Base-by-base conservation (phyloP, 352 stramenopile species). In the Phytophthora multivora region DNA sequence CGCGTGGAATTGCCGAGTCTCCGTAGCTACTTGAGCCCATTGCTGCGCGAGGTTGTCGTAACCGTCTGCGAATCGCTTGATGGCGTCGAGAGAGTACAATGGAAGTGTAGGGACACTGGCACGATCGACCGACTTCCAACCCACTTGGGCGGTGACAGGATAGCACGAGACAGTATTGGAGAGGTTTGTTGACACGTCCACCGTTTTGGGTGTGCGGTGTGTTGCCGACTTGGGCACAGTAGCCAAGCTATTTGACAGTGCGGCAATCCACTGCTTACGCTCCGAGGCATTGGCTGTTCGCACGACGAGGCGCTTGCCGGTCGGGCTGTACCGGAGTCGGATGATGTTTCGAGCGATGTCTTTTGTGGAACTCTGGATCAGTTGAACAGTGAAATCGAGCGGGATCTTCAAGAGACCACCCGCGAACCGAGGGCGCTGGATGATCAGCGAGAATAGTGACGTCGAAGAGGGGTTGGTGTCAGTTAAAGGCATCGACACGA, bases 341-440 rank as follows among this genome's bases (percentile, higher is more conserved):
- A 66, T 60, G 28, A 45, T 66, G 48, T 66, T 26, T 41, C 40
- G 58, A 19, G 26, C 41, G 9, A 54, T 5, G 26, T 59, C 49
- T 46, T 50, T 39, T 13, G 21, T 42, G 18, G 42, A 61, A 15
- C 35, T 39, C 31, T 36, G 40, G 31, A 35, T 30, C 4, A 66
- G 51, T 31, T 35, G 45, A 28, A 61, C 18, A 0, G 50, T 43
- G 18, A 6, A 6, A 12, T 61, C 36, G 10, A 61, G 50, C 0
- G 42, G 50, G 19, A 66, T 66, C 7, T 18, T 46, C 25, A 66
- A 43, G 18, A 55, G 2, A 13, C 51, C 59, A 51, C 50, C 51
- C 19, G 25, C 50, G 19, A 66, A 36, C 31, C 35, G 35, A 13
- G 50, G 42, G 13, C 35, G 59, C 21, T 61, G 51, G 18, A 56